Base-by-base conservation (phyloP, 805 yeast species). In the Starmerella asiatica region DNA sequence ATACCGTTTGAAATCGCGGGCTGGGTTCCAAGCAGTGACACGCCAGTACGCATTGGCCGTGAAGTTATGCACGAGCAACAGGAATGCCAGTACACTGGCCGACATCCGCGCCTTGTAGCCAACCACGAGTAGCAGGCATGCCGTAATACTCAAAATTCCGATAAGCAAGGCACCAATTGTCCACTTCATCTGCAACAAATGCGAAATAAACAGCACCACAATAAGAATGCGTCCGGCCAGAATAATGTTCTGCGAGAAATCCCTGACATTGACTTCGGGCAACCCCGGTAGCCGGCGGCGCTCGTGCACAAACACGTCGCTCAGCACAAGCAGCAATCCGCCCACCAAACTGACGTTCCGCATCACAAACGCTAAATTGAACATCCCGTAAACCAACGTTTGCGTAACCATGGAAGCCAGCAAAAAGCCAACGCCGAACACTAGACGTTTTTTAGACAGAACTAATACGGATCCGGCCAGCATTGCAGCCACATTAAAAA, bases 101-200 rank as follows among this genome's bases (percentile, higher is more conserved):
- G 91, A 77, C 49, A 85, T 73, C 57, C 84, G 84, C 34, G 97
- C 86, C 64, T 84, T 85, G 70, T 76, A 91, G 26, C 98, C 98
- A 49, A 88, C 73, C 19, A 80, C 84, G 45, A 88, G 86, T 42
- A 86, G 74, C 27, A 73, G 65, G 56, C 91, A 80, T 11, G 78
- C 70, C 16, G 69, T 59, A 29, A 80, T 69, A 9, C 94, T 93
- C 40, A 81, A 54, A 26, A 83, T 58, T 40, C 82, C 78, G 41
- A 79, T 65, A 21, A 83, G 50, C 21, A 77, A 58, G 43, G 82
- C 72, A 21, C 76, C 63, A 37, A 78, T 56, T 1, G 82, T 70
- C 84, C 85, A 83, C 28, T 72, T 67, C 32, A 52, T 47, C 20
- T 83, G 73, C 51, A 84, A 69, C 17, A 88, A 76, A 57, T 85